Conservation (phyloP, 2,329 filamentous ascomycete species). For the Plenodomus biglobosus region DNA sequence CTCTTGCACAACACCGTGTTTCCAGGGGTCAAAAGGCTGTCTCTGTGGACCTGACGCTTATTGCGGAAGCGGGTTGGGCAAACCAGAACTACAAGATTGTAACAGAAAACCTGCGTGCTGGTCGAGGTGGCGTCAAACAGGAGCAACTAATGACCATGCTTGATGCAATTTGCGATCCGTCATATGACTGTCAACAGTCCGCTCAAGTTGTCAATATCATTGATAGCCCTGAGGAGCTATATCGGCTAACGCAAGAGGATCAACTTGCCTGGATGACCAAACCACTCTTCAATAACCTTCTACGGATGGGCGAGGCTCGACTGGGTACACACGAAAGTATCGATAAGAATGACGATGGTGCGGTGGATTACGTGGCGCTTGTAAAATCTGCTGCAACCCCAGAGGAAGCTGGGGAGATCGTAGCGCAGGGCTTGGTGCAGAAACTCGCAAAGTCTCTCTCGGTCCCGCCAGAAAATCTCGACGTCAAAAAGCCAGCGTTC, state of each 20-base stretch:
- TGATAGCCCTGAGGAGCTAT: not conserved
- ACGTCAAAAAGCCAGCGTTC: not conserved
- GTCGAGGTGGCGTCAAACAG: not conserved
- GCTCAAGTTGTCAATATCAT: not conserved
- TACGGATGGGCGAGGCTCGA: not conserved
- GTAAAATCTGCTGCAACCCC: not conserved
- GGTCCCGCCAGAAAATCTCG: not conserved
- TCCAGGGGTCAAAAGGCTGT: too few species aligned
- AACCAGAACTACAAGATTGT: not conserved
- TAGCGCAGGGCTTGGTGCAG: not conserved
- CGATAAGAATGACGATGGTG: not conserved
- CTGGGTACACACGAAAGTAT: not conserved
- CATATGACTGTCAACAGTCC: not conserved
- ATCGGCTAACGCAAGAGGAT: not conserved
- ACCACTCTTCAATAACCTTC: not conserved
- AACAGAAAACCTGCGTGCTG: not conserved
- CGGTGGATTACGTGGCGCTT: not conserved
- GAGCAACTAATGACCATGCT: not conserved
- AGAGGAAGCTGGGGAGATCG: not conserved
- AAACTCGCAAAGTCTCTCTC: not conserved
- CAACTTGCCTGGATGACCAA: not conserved
- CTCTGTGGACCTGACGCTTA: too few species aligned
- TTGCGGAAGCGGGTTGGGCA: not conserved
- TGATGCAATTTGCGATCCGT: not conserved
- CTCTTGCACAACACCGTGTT: constrained; percentile 11